phyloP scores from a whole-genome alignment of 345 rosid species.

The Aquilaria yunnanensis region DNA sequence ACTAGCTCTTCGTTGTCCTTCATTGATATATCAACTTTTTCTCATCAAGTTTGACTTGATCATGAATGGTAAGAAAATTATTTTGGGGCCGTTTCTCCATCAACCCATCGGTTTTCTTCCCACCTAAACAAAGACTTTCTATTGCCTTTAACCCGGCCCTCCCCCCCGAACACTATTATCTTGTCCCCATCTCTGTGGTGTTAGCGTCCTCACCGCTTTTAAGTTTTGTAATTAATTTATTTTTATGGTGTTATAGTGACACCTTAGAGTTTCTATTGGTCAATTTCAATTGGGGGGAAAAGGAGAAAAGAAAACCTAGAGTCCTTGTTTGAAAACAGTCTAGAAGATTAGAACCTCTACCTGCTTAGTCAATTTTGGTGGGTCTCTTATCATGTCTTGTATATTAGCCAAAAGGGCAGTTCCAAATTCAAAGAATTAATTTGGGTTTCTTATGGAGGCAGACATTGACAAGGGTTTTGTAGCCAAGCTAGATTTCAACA shows the following conservation, averaged over 20 bases:
- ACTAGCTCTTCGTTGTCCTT: too few relatives aligned
- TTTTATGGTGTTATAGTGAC: neutral
- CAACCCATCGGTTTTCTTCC: constrained; percentile 33
- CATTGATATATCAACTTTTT: too few relatives aligned
- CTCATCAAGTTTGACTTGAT: too few relatives aligned
- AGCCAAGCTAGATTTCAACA: constrained; percentile 7
- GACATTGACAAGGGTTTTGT: neutral
- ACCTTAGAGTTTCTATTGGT: constrained; percentile 1
- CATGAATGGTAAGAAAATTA: neutral
- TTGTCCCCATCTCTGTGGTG: constrained; percentile 20
- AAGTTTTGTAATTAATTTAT: constrained; percentile 9
- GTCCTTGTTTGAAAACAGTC: too few relatives aligned
- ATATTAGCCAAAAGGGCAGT: constrained; percentile 8
- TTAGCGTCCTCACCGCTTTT: constrained; percentile 10
- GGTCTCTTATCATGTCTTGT: constrained; percentile 18
- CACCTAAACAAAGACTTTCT: constrained; percentile 57
- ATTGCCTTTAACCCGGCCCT: constrained; percentile 12
- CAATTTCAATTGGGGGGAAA: constrained; percentile 8
- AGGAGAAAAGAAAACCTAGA: neutral
- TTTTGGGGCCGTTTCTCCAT: constrained; percentile 26
- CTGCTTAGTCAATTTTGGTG: constrained; percentile 28
- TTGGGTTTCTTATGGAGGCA: neutral
- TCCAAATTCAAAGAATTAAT: neutral
- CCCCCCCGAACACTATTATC: constrained; percentile 14
- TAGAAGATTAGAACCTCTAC: too few relatives aligned